Evolutionary conservation across 2,329 filamentous ascomycete species (phyloP).

Genomic region (Pseudocercospora macadamiae): DNA sequence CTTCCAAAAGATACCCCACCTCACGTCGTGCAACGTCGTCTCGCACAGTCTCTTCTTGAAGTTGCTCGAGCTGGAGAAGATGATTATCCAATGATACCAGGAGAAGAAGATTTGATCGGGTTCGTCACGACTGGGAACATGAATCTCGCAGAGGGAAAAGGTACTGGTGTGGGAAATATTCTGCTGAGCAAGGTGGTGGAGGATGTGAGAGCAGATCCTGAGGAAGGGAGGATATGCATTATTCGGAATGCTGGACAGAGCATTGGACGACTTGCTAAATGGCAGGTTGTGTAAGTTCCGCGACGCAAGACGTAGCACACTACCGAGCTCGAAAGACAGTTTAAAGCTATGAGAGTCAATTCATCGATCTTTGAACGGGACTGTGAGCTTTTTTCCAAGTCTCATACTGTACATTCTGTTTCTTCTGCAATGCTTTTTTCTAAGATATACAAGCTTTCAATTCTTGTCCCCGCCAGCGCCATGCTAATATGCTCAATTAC

Average conservation of each 20-base stretch:
- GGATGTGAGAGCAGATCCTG: slow-evolving; percentile 35
- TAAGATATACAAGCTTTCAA: slow-evolving; percentile 1
- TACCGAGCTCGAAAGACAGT: too few species aligned
- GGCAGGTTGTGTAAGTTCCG: slow-evolving; percentile 63
- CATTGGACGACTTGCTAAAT: slow-evolving; percentile 76
- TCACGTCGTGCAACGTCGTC: slow-evolving; percentile 47
- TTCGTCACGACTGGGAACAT: slow-evolving; percentile 89
- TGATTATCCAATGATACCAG: slow-evolving; percentile 68
- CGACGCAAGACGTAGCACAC: not conserved
- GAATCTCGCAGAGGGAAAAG: slow-evolving; percentile 74
- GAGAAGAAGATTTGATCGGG: slow-evolving; percentile 76
- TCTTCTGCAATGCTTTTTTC: not conserved
- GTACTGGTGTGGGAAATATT: slow-evolving; percentile 74
- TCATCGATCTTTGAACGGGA: too few species aligned
- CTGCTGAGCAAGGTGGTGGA: slow-evolving; percentile 61
- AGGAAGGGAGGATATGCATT: slow-evolving; percentile 68
- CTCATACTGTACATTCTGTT: not conserved
- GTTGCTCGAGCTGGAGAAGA: slow-evolving; percentile 41
- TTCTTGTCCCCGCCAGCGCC: not conserved
- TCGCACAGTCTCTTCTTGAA: slow-evolving; percentile 49
- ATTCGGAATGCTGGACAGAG: slow-evolving; percentile 79
- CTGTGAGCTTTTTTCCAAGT: too few species aligned
- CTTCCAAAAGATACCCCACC: slow-evolving; percentile 42
- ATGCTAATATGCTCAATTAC: slow-evolving; percentile 5
- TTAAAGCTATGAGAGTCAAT: too few species aligned